Percentiles rank a stretch among this genome's conserved stretches.
These are phyloP conservation scores for Aspergillus eucalypticola DNA, from an alignment of 2,329 filamentous ascomycete genomes.

Conservation along the genomic window DNA sequence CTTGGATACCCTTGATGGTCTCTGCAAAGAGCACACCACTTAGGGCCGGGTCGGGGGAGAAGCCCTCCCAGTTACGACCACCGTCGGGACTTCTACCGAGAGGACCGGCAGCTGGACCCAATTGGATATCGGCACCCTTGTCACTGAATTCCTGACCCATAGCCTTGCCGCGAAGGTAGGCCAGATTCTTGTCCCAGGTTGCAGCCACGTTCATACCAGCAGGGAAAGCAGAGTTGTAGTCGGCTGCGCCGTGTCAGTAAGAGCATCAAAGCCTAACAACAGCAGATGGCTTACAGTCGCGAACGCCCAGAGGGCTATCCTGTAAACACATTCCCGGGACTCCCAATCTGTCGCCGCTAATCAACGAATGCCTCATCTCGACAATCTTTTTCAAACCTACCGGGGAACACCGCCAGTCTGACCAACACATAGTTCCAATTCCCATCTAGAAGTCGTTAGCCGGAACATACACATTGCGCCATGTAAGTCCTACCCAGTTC, in stretches of 20 bases:
- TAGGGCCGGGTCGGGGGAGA: conserved; percentile 72
- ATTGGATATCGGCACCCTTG: conserved; percentile 73
- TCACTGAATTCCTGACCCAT: conserved; percentile 74
- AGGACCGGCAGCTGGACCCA: conserved; percentile 76
- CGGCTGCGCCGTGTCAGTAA: conserved; percentile 47
- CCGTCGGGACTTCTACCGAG: conserved; percentile 68
- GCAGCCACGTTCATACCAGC: conserved; percentile 77
- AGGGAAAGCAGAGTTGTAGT: conserved; percentile 80
- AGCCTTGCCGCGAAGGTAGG: conserved; percentile 66
- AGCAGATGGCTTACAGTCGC: conserved; percentile 54
- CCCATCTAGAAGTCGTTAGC: conserved; percentile 53
- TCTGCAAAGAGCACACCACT: conserved; percentile 71
- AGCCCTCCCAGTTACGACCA: conserved; percentile 68
- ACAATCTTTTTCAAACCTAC: conserved; percentile 10
- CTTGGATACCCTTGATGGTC: conserved; percentile 77
- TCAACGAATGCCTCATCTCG: not conserved
- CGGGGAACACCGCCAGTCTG: conserved; percentile 57
- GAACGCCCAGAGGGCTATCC: conserved; percentile 79
- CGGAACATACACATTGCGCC: not conserved
- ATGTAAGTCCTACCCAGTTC: conserved; percentile 67
- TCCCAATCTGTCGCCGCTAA: conserved; percentile 45
- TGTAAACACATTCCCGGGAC: conserved; percentile 77
- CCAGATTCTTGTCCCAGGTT: conserved; percentile 75
- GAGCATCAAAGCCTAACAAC: not conserved
- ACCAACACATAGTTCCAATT: conserved; percentile 73